Percentiles rank a stretch among this genome's conserved stretches.
Evolutionary conservation across 768 basidiomycete species (phyloP).

Genomic region (Psilocybe cyanescens): DNA sequence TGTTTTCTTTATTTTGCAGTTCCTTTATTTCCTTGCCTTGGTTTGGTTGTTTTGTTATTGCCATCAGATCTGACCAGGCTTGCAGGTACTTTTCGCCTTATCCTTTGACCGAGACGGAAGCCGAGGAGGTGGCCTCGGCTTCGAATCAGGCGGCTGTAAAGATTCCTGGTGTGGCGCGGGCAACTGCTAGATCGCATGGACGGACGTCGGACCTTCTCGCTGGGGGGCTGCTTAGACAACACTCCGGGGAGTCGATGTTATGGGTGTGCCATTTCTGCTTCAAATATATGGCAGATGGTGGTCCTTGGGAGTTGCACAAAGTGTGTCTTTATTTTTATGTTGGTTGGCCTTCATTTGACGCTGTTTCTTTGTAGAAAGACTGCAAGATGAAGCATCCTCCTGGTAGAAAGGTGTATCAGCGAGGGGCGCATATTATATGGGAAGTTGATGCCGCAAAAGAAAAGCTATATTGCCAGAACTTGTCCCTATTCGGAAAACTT

Average conservation of each 20-base stretch:
- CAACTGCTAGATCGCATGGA: conserved; percentile 63
- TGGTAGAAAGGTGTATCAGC: conserved; percentile 87
- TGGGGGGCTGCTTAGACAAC: conserved; percentile 58
- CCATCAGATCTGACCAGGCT: background rate
- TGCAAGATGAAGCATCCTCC: conserved; percentile 79
- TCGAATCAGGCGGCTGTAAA: conserved; percentile 32
- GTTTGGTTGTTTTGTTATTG: background rate
- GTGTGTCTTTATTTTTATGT: conserved; percentile 37
- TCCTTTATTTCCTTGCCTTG: background rate
- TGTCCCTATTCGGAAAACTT: conserved; percentile 96
- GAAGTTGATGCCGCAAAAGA: conserved; percentile 90
- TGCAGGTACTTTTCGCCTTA: conserved; percentile 94
- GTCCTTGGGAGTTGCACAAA: conserved; percentile 70
- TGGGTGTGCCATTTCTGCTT: conserved; percentile 95
- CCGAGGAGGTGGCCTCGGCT: conserved; percentile 46
- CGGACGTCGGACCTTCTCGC: conserved; percentile 77
- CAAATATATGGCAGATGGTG: conserved; percentile 89
- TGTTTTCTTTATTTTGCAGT: conserved; percentile 25
- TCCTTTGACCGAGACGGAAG: conserved; percentile 72
- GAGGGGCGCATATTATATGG: conserved; percentile 90
- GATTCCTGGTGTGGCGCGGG: conserved; percentile 53
- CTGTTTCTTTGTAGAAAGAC: conserved; percentile 50
- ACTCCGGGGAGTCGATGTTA: conserved; percentile 54
- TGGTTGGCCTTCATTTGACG: background rate
- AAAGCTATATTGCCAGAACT: conserved; percentile 96